Base-by-base conservation (phyloP, 1,284 basidiomycete genomes). In the Sanghuangporus sanghuang region DNA sequence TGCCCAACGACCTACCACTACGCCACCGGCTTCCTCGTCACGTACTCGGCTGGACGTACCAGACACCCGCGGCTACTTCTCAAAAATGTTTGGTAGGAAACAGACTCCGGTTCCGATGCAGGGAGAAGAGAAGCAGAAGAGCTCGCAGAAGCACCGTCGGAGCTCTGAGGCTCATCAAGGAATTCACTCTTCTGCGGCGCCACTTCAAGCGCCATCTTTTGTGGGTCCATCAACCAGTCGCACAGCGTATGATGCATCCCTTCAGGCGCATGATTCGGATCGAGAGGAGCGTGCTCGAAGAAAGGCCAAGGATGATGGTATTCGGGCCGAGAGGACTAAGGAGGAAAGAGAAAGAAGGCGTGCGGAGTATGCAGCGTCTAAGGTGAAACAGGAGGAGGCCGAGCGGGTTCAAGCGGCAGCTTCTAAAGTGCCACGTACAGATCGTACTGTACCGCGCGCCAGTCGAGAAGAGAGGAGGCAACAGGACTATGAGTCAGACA, bases 51-150 rank as follows among this genome's bases (percentile, higher is more conserved):
- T 59, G 18, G 61, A 65, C 27, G 57, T 53, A 2, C 58, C 46
- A 8, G 64, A 61, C 35, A 49, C 55, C 27, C 57, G 60, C 16
- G 39, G 50, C 50, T 63, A 63, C 52, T 65, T 65, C 57, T 62
- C 64, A 14, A 65, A 65, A 39, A 65, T 65, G 64, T 65, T 65
- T 38, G 44, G 64, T 23, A 48, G 61, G 21, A 59, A 56, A 38
- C 39, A 46, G n/a, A 36, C 59, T 3, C 49, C 64, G 27, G 54
- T 44, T 6, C 44, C 27, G 9, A 38, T 44, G n/a, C 50, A 53
- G 23, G 38, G 12, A 50, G 64, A 64, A 52, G 64, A 64, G 42
- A 64, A 57, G 55, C 59, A 35, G 6, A 64, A 57, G 56, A 50
- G 59, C 39, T 61, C 56, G 23, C 44, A 50, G 8, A 61, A 39